phyloP scores from a whole-genome alignment of 208 protist species.

The Trypanosoma boissoni region DNA sequence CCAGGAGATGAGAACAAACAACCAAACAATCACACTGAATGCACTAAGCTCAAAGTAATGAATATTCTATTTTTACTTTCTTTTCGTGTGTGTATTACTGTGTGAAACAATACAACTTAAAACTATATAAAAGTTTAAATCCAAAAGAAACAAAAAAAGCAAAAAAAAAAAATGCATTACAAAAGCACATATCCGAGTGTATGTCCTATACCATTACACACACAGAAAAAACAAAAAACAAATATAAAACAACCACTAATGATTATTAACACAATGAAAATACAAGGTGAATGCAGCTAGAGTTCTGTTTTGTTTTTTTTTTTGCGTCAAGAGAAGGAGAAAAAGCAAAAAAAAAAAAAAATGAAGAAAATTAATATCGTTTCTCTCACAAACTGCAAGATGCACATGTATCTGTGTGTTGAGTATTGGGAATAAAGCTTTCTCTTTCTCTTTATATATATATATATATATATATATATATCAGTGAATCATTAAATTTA shows the following conservation, averaged over 20 bases:
- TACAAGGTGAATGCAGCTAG: neutral
- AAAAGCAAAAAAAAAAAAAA: conserved; percentile 21
- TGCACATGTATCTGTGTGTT: too few relatives aligned
- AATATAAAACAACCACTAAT: conserved; percentile 1
- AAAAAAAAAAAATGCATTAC: conserved; percentile 11
- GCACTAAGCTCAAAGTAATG: too few relatives aligned
- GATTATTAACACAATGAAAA: conserved; percentile 11
- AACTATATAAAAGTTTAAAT: neutral
- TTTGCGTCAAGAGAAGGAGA: conserved; percentile 1
- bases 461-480: conserved; percentile 3
- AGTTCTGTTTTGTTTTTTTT: conserved; percentile 9
- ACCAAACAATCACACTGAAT: too few relatives aligned
- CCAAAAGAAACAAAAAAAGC: conserved; percentile 1
- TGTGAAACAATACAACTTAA: neutral
- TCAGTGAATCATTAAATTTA: too few relatives aligned
- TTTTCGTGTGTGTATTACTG: conserved; percentile 4
- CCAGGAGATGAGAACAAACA: too few relatives aligned
- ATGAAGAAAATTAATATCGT: conserved; percentile 13
- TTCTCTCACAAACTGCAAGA: too few relatives aligned
- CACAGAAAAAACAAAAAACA: neutral
- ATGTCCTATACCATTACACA: neutral
- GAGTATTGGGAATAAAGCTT: conserved; percentile 9
- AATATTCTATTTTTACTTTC: neutral
- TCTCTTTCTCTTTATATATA: conserved; percentile 4
- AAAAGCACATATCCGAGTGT: neutral